A percentile compares a stretch with the other conserved stretches of the same genome.
Conservation (phyloP, 129 eudicot genomes). For the Artemisia tridentata region DNA sequence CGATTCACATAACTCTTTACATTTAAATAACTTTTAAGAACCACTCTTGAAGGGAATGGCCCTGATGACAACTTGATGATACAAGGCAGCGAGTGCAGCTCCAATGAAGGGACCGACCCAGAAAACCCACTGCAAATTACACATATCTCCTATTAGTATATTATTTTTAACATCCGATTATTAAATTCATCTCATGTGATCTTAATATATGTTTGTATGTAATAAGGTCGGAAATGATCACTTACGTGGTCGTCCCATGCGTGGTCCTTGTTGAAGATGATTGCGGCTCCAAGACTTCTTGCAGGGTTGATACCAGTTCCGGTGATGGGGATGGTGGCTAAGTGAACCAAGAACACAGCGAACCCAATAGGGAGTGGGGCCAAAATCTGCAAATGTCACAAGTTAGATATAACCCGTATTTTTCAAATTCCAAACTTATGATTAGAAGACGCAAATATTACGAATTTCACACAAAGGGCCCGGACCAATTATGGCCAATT, state of each 20-base stretch:
- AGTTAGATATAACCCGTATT: not conserved
- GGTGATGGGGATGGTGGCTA: conserved; percentile 93
- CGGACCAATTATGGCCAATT: not conserved
- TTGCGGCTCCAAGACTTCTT: conserved; percentile 93
- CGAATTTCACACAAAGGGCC: too few species aligned
- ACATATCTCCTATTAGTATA: conserved; percentile 17
- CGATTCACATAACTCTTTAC: conserved; percentile 6
- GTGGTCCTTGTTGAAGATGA: conserved; percentile 69
- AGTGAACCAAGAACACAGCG: conserved; percentile 88
- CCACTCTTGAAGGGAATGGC: conserved; percentile 87
- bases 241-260: conserved; percentile 93
- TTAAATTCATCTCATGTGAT: not conserved
- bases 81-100: conserved; percentile 85
- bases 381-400: conserved; percentile 50
- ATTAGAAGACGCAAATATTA: too few species aligned
- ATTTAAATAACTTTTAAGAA: conserved; percentile 35
- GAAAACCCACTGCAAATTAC: conserved; percentile 65
- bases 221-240: conserved; percentile 1
- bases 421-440: too few species aligned
- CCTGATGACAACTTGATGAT: conserved; percentile 77
- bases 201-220: conserved; percentile 14
- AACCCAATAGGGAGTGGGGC: conserved; percentile 96
- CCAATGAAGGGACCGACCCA: conserved; percentile 97
- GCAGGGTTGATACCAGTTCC: conserved; percentile 96
- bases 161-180: not conserved